Conservation (phyloP, 1,284 basidiomycete species). For the Rhizoctonia solani region DNA sequence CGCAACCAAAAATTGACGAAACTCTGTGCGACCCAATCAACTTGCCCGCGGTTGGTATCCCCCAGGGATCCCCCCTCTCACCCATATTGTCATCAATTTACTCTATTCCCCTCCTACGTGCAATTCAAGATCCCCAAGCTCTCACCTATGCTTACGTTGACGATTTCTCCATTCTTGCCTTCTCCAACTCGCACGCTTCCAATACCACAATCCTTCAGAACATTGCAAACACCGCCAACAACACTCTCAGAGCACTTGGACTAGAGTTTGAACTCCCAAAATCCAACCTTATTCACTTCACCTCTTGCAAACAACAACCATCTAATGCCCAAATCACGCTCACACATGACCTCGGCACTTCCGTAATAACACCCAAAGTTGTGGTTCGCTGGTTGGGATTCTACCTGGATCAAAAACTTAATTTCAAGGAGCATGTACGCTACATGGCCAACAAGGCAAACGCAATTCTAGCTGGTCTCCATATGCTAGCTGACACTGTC, state of each 20-base stretch:
- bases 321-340: no score
- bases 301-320: neutral
- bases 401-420: no score
- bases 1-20: constrained; percentile 43
- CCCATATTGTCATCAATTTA: constrained; percentile 29
- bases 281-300: constrained; percentile 43
- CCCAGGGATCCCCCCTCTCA: constrained; percentile 13
- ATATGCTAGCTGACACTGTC: neutral
- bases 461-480: neutral
- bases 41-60: constrained; percentile 28
- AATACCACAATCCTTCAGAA: neutral
- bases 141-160: constrained; percentile 16
- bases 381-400: no score
- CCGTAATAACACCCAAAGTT: no score
- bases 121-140: no score
- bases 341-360: no score
- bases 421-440: no score
- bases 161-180: constrained; percentile 6
- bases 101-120: constrained; percentile 32
- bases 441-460: no score
- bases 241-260: no score
- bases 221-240: constrained; percentile 29
- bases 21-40: neutral
- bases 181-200: neutral
- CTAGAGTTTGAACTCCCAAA: constrained; percentile 40